phyloP scores from a whole-genome alignment of 352 stramenopile genomes.

The Globisporangium iwayamae region DNA sequence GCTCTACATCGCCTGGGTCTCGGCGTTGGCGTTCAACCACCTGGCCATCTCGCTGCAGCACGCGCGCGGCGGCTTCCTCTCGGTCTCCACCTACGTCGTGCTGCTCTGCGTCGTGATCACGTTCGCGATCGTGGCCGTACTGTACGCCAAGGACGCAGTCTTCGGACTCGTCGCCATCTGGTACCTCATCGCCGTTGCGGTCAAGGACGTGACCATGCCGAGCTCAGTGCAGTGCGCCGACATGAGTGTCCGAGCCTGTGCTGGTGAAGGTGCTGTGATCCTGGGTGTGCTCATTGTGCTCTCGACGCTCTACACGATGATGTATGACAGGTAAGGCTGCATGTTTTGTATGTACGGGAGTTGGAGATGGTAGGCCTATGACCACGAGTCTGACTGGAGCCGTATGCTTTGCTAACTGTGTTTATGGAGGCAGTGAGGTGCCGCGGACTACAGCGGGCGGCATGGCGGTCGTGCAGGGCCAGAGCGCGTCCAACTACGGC shows the following conservation, averaged over 20 bases:
- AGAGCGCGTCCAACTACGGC: slow-evolving; percentile 17
- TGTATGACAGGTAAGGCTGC: slow-evolving; percentile 53
- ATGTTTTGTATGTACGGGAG: background rate
- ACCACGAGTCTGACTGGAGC: background rate
- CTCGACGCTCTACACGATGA: slow-evolving; percentile 41
- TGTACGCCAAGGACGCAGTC: slow-evolving; percentile 61
- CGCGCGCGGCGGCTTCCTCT: slow-evolving; percentile 41
- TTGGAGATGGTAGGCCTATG: background rate
- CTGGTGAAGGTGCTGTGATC: slow-evolving; percentile 53
- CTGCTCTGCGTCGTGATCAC: slow-evolving; percentile 58
- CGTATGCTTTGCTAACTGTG: slow-evolving; percentile 4
- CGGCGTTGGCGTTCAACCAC: slow-evolving; percentile 56
- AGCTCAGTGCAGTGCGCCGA: slow-evolving; percentile 41
- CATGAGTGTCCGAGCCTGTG: slow-evolving; percentile 55
- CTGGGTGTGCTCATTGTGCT: slow-evolving; percentile 53
- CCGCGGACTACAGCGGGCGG: slow-evolving; percentile 14
- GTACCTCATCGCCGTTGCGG: slow-evolving; percentile 65
- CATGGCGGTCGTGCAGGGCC: slow-evolving; percentile 21
- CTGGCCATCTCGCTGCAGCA: slow-evolving; percentile 69
- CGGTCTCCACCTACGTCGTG: slow-evolving; percentile 58
- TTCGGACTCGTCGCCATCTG: slow-evolving; percentile 61
- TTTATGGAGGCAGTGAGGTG: slow-evolving; percentile 7
- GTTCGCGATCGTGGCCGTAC: slow-evolving; percentile 50
- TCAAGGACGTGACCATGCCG: slow-evolving; percentile 49
- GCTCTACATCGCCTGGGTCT: slow-evolving; percentile 81